phyloP scores from a whole-genome alignment of 1,284 basidiomycete species.

The Cryptococcus hybrid region DNA sequence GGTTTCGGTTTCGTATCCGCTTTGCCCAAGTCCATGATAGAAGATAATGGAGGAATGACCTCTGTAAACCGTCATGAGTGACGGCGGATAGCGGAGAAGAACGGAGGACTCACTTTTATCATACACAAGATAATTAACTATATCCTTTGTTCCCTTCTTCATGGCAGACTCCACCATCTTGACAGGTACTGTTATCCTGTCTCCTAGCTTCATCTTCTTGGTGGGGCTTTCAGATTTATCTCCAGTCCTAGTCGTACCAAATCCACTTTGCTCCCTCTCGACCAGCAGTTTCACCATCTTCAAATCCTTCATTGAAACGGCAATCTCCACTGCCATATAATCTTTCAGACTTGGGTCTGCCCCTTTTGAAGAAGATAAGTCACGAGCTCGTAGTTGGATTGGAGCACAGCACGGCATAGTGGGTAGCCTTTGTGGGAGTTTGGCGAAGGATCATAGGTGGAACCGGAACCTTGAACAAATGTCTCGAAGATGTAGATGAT shows the following conservation, averaged over 20 bases:
- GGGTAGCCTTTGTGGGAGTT: constrained; percentile 74
- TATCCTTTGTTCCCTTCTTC: constrained; percentile 55
- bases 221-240: constrained; percentile 21
- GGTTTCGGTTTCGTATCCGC: constrained; percentile 4
- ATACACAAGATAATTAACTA: constrained; percentile 68
- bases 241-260: no score
- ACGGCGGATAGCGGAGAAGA: background rate
- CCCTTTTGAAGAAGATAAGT: constrained; percentile 65
- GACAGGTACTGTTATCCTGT: constrained; percentile 24
- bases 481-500: constrained; percentile 38
- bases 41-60: constrained; percentile 18
- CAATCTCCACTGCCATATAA: constrained; percentile 66
- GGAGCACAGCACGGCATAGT: constrained; percentile 69
- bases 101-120: constrained; percentile 62
- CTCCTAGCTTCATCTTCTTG: constrained; percentile 17
- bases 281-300: constrained; percentile 68
- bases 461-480: no score
- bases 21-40: constrained; percentile 17
- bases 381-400: constrained; percentile 62
- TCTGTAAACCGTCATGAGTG: constrained; percentile 1
- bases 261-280: constrained; percentile 52
- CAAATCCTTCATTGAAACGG: constrained; percentile 65
- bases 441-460: constrained; percentile 51
- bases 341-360: constrained; percentile 65
- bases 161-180: constrained; percentile 48